These are phyloP conservation scores for Eutrema yunnanense DNA, from an alignment of 345 rosid genomes.

Conservation along the genomic window DNA sequence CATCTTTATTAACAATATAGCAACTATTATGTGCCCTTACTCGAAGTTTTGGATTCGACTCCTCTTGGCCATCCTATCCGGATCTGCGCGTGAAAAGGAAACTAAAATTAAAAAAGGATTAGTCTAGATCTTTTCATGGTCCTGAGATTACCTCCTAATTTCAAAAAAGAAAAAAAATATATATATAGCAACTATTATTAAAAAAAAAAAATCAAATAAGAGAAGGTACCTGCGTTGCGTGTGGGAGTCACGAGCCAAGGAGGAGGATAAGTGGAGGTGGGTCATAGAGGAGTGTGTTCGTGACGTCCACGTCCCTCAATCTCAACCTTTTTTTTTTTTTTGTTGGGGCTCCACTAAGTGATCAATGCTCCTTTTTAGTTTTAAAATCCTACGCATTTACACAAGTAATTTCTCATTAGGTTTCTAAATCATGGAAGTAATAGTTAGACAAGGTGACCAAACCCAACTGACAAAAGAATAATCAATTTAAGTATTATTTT, in stretches of 20 bases:
- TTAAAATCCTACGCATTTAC: background rate
- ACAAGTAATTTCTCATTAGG: background rate
- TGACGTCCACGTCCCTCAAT: slow-evolving; percentile 46
- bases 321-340: background rate
- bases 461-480: slow-evolving; percentile 2
- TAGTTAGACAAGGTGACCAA: background rate
- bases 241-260: slow-evolving; percentile 10
- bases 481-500: background rate
- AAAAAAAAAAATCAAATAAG: background rate
- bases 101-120: too few relatives aligned
- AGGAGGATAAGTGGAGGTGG: slow-evolving; percentile 25
- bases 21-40: background rate
- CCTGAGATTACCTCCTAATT: too few relatives aligned
- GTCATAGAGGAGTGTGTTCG: background rate
- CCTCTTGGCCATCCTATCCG: too few relatives aligned
- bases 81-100: too few relatives aligned
- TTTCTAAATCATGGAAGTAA: background rate
- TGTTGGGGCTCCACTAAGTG: slow-evolving; percentile 22
- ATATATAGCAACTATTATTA: background rate
- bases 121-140: too few relatives aligned
- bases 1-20: background rate
- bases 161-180: too few relatives aligned
- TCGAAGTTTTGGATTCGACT: too few relatives aligned
- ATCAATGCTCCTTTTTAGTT: background rate
- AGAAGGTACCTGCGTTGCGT: background rate